Percentiles rank a stretch among this genome's conserved stretches.
Evolutionary conservation across 306 rosid species (phyloP).

Genomic region (Cotoneaster glaucophyllus): DNA sequence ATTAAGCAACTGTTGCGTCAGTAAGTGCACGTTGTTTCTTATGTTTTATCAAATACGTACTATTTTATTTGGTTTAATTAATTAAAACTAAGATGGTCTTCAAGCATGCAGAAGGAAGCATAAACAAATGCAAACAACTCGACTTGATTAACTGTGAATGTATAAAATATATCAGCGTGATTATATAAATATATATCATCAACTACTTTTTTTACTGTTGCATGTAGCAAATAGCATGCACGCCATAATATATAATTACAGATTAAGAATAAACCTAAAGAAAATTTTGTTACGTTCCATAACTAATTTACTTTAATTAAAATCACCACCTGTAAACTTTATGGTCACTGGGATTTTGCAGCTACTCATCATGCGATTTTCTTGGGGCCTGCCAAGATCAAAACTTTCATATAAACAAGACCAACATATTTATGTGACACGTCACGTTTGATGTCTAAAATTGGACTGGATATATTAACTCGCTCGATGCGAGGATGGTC

Average conservation of each 20-base stretch:
- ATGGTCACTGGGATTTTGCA: constrained; percentile 6
- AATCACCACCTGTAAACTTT: neutral
- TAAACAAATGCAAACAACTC: neutral
- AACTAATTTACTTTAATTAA: neutral
- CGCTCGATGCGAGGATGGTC: constrained; percentile 21
- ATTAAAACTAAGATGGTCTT: neutral
- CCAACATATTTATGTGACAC: neutral
- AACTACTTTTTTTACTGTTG: neutral
- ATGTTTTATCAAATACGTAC: too few species aligned
- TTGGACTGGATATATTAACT: neutral
- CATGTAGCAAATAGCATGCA: too few species aligned
- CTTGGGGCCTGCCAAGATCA: constrained; percentile 20
- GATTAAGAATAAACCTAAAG: too few species aligned
- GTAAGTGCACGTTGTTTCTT: neutral
- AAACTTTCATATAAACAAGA: neutral
- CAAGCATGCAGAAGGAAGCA: neutral
- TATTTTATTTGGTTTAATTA: neutral
- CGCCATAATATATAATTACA: too few species aligned
- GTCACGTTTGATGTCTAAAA: neutral
- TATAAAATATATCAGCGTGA: too few species aligned
- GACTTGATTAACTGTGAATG: neutral
- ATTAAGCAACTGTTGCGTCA: neutral
- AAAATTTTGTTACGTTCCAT: neutral
- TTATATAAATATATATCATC: too few species aligned
- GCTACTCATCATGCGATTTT: constrained; percentile 22